A percentile compares a stretch with the other conserved stretches of the same genome.
Conservation (phyloP, 2,329 filamentous ascomycete species). For the Furcasterigmium furcatum region DNA sequence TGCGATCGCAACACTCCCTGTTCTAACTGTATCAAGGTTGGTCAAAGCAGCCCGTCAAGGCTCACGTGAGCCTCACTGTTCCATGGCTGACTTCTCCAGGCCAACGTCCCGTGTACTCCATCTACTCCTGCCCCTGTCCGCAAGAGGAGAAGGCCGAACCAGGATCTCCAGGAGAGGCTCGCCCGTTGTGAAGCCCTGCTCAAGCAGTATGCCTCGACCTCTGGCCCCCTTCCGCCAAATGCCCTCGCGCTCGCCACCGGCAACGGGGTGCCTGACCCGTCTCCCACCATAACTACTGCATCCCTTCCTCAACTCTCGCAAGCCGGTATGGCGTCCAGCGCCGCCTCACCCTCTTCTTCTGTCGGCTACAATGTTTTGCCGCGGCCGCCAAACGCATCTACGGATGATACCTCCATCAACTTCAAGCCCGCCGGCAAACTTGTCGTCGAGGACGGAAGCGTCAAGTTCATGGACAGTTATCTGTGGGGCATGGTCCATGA, state of each 20-base stretch:
- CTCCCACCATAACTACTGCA: neutral
- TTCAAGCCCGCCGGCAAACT: constrained; percentile 51
- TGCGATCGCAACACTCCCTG: constrained; percentile 58
- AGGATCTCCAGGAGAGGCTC: constrained; percentile 58
- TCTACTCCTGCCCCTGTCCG: constrained; percentile 58
- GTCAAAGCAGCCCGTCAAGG: constrained; percentile 13
- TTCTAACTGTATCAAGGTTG: constrained; percentile 58
- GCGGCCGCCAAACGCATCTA: neutral
- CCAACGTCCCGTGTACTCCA: constrained; percentile 56
- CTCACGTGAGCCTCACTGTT: neutral
- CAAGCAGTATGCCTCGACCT: constrained; percentile 49
- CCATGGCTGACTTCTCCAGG: constrained; percentile 30
- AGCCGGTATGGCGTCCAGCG: constrained; percentile 10
- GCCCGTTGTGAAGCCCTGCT: constrained; percentile 56
- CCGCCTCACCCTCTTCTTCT: neutral
- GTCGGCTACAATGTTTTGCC: neutral
- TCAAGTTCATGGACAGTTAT: constrained; percentile 56
- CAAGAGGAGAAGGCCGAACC: constrained; percentile 56
- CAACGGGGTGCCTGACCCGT: constrained; percentile 3
- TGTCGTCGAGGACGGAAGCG: constrained; percentile 50
- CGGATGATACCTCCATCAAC: constrained; percentile 16
- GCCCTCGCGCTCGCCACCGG: constrained; percentile 11
- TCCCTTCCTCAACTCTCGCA: constrained; percentile 1
- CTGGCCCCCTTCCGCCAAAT: constrained; percentile 2
- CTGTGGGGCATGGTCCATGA: constrained; percentile 52